phyloP scores from a whole-genome alignment of 23 red algal genomes.

The Agarophyton chilense region DNA sequence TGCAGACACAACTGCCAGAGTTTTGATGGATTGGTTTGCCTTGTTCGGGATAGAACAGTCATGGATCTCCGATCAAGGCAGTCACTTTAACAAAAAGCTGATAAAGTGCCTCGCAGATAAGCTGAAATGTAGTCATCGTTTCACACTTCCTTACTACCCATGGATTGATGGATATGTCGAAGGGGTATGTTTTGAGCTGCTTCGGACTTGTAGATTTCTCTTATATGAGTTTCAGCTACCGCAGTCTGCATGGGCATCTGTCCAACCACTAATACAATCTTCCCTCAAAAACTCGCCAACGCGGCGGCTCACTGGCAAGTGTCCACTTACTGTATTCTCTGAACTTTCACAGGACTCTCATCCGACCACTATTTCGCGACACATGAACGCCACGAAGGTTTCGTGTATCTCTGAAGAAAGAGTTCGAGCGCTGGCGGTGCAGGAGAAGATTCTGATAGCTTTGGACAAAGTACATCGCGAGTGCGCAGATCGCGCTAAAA shows the following conservation, averaged over 20 bases:
- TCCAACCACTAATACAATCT: not conserved
- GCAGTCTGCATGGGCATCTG: not conserved
- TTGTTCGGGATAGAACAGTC: not conserved
- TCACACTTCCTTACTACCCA: conserved; percentile 27
- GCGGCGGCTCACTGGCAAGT: no score
- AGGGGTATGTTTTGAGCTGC: not conserved
- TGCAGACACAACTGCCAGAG: not conserved
- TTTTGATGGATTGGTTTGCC: not conserved
- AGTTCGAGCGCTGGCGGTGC: no score
- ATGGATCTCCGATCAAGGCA: conserved; percentile 6
- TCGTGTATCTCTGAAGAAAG: no score
- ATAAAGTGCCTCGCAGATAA: not conserved
- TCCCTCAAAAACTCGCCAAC: not conserved
- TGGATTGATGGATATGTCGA: conserved; percentile 29
- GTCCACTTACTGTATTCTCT: not conserved
- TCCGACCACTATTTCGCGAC: no score
- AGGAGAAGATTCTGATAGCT: no score
- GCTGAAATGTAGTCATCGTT: not conserved
- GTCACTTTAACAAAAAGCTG: not conserved
- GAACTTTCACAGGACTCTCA: not conserved
- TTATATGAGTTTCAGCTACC: not conserved
- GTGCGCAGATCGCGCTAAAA: no score
- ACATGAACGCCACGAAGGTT: no score
- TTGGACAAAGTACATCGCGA: no score
- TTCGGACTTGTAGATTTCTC: not conserved